Conservation (phyloP, 495 filamentous ascomycete genomes). For the Collariella sp. region DNA sequence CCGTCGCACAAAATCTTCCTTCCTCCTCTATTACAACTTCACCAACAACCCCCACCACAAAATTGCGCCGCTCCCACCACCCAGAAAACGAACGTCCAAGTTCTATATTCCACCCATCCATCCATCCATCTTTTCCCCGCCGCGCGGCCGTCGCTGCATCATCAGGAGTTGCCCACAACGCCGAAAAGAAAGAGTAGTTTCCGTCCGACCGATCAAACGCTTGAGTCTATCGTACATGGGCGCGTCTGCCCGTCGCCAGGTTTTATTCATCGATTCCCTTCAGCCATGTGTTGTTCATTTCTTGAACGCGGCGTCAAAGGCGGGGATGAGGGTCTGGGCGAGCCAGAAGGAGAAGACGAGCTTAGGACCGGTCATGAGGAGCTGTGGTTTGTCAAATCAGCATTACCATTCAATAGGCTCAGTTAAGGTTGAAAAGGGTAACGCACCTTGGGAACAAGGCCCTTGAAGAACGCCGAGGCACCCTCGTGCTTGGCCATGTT, state of each 20-base stretch:
- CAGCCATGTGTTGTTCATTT: neutral
- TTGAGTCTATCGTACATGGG: constrained; percentile 2
- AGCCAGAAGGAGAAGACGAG: constrained; percentile 99
- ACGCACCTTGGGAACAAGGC: constrained; percentile 74
- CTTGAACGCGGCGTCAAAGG: constrained; percentile 37
- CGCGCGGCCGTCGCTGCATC: constrained; percentile 7
- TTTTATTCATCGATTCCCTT: neutral
- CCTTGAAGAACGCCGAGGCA: constrained; percentile 87
- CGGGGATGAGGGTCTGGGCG: constrained; percentile 80
- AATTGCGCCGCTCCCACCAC: neutral
- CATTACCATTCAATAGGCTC: neutral
- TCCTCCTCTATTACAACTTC: too few relatives aligned
- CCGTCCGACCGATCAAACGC: neutral
- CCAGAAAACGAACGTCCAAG: neutral
- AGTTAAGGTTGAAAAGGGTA: neutral
- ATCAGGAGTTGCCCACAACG: constrained; percentile 8
- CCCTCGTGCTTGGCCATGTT: constrained; percentile 93
- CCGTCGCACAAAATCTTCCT: neutral
- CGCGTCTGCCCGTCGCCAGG: neutral
- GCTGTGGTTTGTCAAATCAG: constrained; percentile 29
- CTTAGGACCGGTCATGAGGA: constrained; percentile 98
- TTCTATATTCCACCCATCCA: neutral
- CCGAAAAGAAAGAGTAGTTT: constrained; percentile 8
- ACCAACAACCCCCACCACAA: too few relatives aligned
- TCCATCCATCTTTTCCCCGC: constrained; percentile 6